A percentile compares a stretch with the other conserved stretches of the same genome.
phyloP scores from a whole-genome alignment of 352 stramenopile genomes.

The Aphanomyces astaci region DNA sequence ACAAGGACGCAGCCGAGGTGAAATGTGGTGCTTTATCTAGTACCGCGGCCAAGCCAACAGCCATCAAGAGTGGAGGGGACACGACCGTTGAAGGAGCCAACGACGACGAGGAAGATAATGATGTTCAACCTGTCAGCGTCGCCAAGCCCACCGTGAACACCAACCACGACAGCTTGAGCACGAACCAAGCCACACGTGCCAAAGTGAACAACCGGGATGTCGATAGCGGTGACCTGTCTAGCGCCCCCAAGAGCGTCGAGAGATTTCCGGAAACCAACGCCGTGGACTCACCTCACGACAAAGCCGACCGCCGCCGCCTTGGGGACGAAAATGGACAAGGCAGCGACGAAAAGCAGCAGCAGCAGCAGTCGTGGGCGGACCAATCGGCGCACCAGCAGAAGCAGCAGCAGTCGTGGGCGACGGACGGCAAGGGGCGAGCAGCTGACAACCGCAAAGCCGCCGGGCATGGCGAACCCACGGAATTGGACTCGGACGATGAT shows the following conservation, averaged over 20 bases:
- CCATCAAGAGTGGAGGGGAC: neutral
- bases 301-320: neutral
- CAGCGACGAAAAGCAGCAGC: slow-evolving; percentile 35
- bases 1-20: slow-evolving; percentile 28
- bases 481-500: neutral
- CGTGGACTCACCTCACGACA: neutral
- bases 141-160: neutral
- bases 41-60: neutral
- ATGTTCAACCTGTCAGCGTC: neutral
- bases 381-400: neutral
- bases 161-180: neutral
- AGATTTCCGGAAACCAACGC: neutral
- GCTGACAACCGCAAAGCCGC: neutral
- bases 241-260: neutral
- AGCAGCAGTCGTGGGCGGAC: slow-evolving; percentile 33
- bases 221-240: neutral
- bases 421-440: neutral
- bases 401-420: slow-evolving; percentile 21
- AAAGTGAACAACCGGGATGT: neutral
- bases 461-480: neutral
- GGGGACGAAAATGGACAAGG: slow-evolving; percentile 15
- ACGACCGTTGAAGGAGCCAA: slow-evolving; percentile 28
- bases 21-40: no score
- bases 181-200: neutral
- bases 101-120: slow-evolving; percentile 16